Evolutionary conservation across 1,284 basidiomycete species (phyloP).

Genomic region (Gymnopus androsaceus): DNA sequence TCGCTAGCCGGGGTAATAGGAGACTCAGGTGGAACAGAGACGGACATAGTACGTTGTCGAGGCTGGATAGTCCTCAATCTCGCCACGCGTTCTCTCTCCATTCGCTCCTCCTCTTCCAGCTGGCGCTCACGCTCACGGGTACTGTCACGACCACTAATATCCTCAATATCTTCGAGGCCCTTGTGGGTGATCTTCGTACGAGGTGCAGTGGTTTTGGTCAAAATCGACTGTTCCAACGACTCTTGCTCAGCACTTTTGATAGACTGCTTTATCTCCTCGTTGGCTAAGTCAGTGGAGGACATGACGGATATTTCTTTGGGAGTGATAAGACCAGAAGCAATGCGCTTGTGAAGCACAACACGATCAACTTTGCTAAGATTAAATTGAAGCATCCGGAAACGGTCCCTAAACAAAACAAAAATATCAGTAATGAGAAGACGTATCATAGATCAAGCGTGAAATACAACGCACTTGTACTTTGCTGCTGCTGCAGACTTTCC

Average conservation of each 20-base stretch:
- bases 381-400: conserved; percentile 81
- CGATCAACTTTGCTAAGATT: conserved; percentile 79
- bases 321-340: conserved; percentile 63
- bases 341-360: conserved; percentile 71
- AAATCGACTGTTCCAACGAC: conserved; percentile 79
- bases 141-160: conserved; percentile 57
- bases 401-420: conserved; percentile 55
- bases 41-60: conserved; percentile 45
- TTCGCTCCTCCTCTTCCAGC: conserved; percentile 61
- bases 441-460: background rate
- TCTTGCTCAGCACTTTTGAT: conserved; percentile 80
- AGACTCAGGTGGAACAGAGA: conserved; percentile 67
- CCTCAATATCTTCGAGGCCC: conserved; percentile 84
- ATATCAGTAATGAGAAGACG: conserved; percentile 11
- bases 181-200: conserved; percentile 89
- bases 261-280: conserved; percentile 78
- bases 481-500: conserved; percentile 65
- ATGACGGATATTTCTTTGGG: conserved; percentile 75
- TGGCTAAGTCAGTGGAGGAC: conserved; percentile 83
- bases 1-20: conserved; percentile 47
- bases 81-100: conserved; percentile 63
- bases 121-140: conserved; percentile 57
- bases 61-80: conserved; percentile 49
- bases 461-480: conserved; percentile 75
- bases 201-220: conserved; percentile 69